Base-by-base conservation (phyloP, 2,329 filamentous ascomycete genomes). In the Orbilia oligospora region DNA sequence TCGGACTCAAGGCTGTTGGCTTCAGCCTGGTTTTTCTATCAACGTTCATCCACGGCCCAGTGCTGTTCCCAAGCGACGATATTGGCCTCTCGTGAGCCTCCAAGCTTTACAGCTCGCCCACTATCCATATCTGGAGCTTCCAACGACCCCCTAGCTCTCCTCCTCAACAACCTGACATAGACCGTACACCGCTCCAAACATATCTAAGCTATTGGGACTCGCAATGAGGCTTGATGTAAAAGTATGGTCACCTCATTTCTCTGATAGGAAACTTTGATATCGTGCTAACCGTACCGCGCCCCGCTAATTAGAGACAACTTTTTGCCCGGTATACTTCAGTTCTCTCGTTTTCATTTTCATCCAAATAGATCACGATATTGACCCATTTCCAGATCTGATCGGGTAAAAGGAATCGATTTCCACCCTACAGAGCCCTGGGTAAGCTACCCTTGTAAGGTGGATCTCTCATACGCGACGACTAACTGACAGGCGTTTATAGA, bases 371-470 rank as follows among this genome's bases (percentile, higher is more conserved):
- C 24, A 36, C 10, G 18, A 68, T 36, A 49, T 41, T 70, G 24
- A 76, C 58, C 6, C 16, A 48, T 55, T 12, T 16, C 53, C 33
- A 78, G 94, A 86, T 97, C 93, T 83, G 93, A 98, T 89, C 92
- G 95, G 87, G 95, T 98, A 82, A 98, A 98, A 87, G 92, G 92
- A 84, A 94, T 97, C 85, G 95, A 98, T 87, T 98, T 97, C 85
- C 95, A 98, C 85, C 94, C 94, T 49, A 93, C 93, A 76, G 95
- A 97, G 87, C 94, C 94, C 90, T 97, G 95, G 93, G 93, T 94
- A 85, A 84, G 86, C 82, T 56, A 18, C 51, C 22, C 82, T 20
- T 10, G 56, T 44, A 18, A 5, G 10, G 9, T 53, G 1, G 22
- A 22, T 30, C 48, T 12, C 6, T 22, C 36, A n/a, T n/a, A 41